A percentile compares a stretch with the other conserved stretches of the same genome.
Conservation (phyloP, 129 eudicot species). For the Daucus carota region DNA sequence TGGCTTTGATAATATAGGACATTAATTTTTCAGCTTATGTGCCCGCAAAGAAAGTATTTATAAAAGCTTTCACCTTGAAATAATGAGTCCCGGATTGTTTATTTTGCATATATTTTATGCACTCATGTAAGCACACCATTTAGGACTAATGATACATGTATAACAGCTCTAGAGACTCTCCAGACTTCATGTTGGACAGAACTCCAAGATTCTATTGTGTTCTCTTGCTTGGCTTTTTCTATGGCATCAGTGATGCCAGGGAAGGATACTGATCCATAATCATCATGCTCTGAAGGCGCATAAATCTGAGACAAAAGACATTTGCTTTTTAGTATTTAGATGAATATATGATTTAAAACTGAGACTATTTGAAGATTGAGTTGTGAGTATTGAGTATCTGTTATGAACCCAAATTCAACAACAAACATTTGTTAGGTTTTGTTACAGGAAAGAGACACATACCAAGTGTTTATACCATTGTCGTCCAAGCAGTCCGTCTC, state of each 20-base stretch:
- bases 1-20: not conserved
- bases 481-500: constrained; percentile 76
- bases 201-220: constrained; percentile 57
- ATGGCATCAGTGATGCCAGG: constrained; percentile 76
- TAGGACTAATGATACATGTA: constrained; percentile 67
- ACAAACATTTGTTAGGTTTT: not conserved
- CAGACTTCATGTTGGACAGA: constrained; percentile 77
- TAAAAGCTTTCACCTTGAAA: not conserved
- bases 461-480: constrained; percentile 91
- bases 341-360: not conserved
- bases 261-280: constrained; percentile 72
- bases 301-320: constrained; percentile 43
- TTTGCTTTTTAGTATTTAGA: constrained; percentile 4
- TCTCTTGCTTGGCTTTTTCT: constrained; percentile 44
- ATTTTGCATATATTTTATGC: not conserved
- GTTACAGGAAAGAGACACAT: constrained; percentile 11
- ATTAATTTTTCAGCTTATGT: not conserved
- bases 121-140: constrained; percentile 50
- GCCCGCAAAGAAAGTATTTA: not conserved
- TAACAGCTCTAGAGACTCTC: constrained; percentile 78
- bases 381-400: not conserved
- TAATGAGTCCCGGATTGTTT: not conserved
- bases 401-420: not conserved
- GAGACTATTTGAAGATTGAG: too few relatives aligned
- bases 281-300: constrained; percentile 76